Conservation (phyloP, 225 moss, liverwort and hornwort species). For the Pseudisothecium myosuroides region DNA sequence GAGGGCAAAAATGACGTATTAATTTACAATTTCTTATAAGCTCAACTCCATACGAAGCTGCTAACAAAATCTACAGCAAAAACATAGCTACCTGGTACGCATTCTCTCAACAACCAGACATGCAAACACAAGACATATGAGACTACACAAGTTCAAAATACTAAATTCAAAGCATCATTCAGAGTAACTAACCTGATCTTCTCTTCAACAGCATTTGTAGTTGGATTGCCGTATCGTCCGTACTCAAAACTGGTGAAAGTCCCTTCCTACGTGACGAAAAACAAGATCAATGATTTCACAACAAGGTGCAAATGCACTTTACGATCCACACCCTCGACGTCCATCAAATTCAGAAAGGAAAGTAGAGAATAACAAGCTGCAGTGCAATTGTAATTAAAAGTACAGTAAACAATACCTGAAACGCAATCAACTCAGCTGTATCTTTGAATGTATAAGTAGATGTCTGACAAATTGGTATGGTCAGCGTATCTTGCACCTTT, state of each 20-base stretch:
- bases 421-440: slow-evolving; percentile 96
- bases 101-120: neutral
- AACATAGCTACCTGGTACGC: neutral
- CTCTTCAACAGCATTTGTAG: slow-evolving; percentile 81
- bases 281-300: neutral
- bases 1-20: neutral
- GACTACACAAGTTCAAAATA: neutral
- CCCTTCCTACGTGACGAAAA: slow-evolving; percentile 47
- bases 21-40: neutral
- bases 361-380: neutral
- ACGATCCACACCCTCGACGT: neutral
- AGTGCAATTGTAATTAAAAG: neutral
- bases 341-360: neutral
- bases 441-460: slow-evolving; percentile 88
- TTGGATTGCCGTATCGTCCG: slow-evolving; percentile 96
- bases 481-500: slow-evolving; percentile 73
- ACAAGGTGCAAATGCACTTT: neutral
- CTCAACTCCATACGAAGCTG: neutral
- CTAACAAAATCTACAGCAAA: neutral
- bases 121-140: neutral
- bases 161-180: neutral
- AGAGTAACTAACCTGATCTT: slow-evolving; percentile 71
- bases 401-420: slow-evolving; percentile 48
- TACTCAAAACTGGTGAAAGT: slow-evolving; percentile 88
- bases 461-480: slow-evolving; percentile 94